These are phyloP conservation scores for Stagonosporopsis chrysanthemi DNA, from an alignment of 2,329 filamentous ascomycete species.

Conservation along the genomic window DNA sequence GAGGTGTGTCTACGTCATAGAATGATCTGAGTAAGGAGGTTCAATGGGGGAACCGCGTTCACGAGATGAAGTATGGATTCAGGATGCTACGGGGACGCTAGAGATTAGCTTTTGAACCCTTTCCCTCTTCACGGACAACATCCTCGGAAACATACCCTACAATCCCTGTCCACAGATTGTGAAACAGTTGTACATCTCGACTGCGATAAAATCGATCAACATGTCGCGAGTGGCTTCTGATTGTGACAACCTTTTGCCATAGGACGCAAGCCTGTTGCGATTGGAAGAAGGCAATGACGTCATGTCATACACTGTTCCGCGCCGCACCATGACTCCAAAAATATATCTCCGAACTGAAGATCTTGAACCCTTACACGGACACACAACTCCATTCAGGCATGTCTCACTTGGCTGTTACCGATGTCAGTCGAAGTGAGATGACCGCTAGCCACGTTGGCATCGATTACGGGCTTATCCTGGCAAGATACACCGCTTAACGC, in stretches of 20 bases:
- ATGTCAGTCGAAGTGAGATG: conserved; percentile 3
- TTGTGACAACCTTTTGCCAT: too few species aligned
- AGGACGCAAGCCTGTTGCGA: background rate
- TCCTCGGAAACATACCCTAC: too few species aligned
- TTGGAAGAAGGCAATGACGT: conserved; percentile 6
- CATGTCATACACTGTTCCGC: background rate
- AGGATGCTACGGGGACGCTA: background rate
- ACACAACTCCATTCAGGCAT: background rate
- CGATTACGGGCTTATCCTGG: conserved; percentile 13
- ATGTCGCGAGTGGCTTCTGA: background rate
- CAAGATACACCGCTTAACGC: conserved; percentile 18
- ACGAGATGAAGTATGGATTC: too few species aligned
- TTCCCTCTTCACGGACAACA: background rate
- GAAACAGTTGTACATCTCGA: background rate
- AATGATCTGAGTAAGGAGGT: too few species aligned
- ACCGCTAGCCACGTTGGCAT: conserved; percentile 20
- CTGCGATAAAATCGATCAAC: background rate
- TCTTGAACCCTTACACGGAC: conserved; percentile 10
- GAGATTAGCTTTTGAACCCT: background rate
- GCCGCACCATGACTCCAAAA: conserved; percentile 2
- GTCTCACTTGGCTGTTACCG: background rate
- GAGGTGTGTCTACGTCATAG: too few species aligned
- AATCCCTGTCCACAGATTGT: too few species aligned
- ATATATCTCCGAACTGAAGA: conserved; percentile 1
- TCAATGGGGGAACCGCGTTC: too few species aligned